A percentile compares a stretch with the other conserved stretches of the same genome.
Evolutionary conservation across 148 eudicot genomes (phyloP).

Genomic region (Dysphania ambrosioides): DNA sequence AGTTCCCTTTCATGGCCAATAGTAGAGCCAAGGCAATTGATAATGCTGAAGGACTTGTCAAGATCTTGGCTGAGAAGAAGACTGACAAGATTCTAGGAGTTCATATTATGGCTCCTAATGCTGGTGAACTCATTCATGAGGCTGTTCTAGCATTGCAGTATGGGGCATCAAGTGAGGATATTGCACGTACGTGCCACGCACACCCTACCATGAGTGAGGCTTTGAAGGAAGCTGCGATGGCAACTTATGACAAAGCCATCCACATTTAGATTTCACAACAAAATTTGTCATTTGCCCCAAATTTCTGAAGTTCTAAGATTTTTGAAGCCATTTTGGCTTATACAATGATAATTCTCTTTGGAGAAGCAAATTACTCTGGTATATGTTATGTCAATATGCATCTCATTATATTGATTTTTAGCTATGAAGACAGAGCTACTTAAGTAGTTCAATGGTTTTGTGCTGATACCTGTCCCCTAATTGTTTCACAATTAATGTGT

Average conservation of each 20-base stretch:
- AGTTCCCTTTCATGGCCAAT: slow-evolving; percentile 87
- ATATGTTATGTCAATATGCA: slow-evolving; percentile 3
- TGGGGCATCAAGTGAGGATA: slow-evolving; percentile 95
- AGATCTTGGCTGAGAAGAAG: slow-evolving; percentile 86
- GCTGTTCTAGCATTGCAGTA: slow-evolving; percentile 77
- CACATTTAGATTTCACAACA: slow-evolving; percentile 31
- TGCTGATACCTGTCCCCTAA: not conserved
- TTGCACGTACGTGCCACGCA: slow-evolving; percentile 97
- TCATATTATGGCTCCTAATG: slow-evolving; percentile 90
- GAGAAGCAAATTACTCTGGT: slow-evolving; percentile 4
- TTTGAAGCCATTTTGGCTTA: slow-evolving; percentile 8
- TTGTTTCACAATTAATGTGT: not conserved
- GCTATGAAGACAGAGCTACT: not conserved
- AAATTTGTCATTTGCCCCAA: not conserved
- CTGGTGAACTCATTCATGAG: slow-evolving; percentile 95
- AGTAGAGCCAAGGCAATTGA: slow-evolving; percentile 97
- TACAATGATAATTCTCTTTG: slow-evolving; percentile 10
- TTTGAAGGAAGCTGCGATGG: slow-evolving; percentile 93
- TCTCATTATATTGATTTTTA: slow-evolving; percentile 9
- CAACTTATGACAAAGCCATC: slow-evolving; percentile 43
- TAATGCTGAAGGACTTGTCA: slow-evolving; percentile 89
- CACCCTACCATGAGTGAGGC: slow-evolving; percentile 99
- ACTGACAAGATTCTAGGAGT: slow-evolving; percentile 86
- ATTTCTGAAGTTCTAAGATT: slow-evolving; percentile 1
- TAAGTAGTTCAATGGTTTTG: slow-evolving; percentile 8